A percentile compares a stretch with the other conserved stretches of the same genome.
Evolutionary conservation across 371 early-diverging fungal genomes (phyloP).

Genomic region (Chytridium lagenaria): DNA sequence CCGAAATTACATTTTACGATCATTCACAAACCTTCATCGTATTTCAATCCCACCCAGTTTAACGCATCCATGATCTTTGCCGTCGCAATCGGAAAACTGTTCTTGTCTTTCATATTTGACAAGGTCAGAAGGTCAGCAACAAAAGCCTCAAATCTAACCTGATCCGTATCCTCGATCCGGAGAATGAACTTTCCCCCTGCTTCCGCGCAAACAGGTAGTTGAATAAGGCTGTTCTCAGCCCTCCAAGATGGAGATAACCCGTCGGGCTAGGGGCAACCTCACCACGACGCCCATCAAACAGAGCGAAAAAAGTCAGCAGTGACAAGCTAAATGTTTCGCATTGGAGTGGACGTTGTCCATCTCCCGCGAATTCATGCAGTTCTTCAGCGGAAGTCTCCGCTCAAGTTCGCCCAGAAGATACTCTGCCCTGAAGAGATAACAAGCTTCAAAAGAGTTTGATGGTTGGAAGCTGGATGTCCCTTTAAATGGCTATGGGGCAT

Average conservation of each 20-base stretch:
- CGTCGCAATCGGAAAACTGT: slow-evolving; percentile 79
- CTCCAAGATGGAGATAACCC: slow-evolving; percentile 91
- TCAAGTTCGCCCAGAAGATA: slow-evolving; percentile 35
- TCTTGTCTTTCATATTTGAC: slow-evolving; percentile 59
- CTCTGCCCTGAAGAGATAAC: slow-evolving; percentile 19
- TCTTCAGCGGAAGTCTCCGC: slow-evolving; percentile 32
- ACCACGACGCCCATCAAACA: slow-evolving; percentile 46
- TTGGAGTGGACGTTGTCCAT: slow-evolving; percentile 46
- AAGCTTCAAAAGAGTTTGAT: no score
- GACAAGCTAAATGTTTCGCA: neutral
- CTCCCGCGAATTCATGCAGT: slow-evolving; percentile 40
- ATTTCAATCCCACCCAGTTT: slow-evolving; percentile 78
- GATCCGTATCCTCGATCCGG: slow-evolving; percentile 95
- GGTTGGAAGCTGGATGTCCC: no score
- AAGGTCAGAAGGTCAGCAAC: neutral
- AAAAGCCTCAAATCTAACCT: slow-evolving; percentile 57
- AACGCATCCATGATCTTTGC: slow-evolving; percentile 71
- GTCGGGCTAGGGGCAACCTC: slow-evolving; percentile 95
- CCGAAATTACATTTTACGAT: no score
- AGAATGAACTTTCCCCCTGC: slow-evolving; percentile 78
- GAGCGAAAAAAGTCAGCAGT: no score
- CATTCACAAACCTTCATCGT: slow-evolving; percentile 76
- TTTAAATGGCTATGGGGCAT: no score
- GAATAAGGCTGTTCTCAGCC: slow-evolving; percentile 90
- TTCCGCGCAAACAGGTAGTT: slow-evolving; percentile 85